A percentile compares a stretch with the other conserved stretches of the same genome.
phyloP scores from a whole-genome alignment of 306 rosid species.

The Pyrus pyrifolia region DNA sequence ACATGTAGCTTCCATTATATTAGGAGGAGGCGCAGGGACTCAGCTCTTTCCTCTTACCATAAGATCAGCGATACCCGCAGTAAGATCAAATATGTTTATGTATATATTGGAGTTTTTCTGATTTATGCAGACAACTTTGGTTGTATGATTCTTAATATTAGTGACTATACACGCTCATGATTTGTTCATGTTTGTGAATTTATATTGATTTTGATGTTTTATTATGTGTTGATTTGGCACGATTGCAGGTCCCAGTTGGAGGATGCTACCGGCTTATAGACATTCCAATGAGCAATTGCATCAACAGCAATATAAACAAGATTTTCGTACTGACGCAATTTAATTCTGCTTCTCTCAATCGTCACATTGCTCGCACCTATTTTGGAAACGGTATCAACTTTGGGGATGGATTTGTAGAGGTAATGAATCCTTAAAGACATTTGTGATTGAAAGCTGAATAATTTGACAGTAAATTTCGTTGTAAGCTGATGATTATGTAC shows the following conservation, averaged over 20 bases:
- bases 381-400: slow-evolving; percentile 41
- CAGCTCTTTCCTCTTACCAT: slow-evolving; percentile 84
- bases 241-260: slow-evolving; percentile 45
- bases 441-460: neutral
- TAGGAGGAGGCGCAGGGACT: slow-evolving; percentile 86
- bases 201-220: neutral
- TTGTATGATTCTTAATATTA: neutral
- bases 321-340: slow-evolving; percentile 41
- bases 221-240: neutral
- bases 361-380: slow-evolving; percentile 43
- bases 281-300: slow-evolving; percentile 46
- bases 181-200: neutral
- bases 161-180: neutral
- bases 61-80: slow-evolving; percentile 81
- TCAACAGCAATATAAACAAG: slow-evolving; percentile 45
- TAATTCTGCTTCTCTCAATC: slow-evolving; percentile 45
- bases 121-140: neutral
- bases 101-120: neutral
- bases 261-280: slow-evolving; percentile 51
- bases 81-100: slow-evolving; percentile 23
- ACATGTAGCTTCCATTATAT: slow-evolving; percentile 70
- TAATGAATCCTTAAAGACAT: neutral
- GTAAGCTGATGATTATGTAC: neutral
- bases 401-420: slow-evolving; percentile 53
- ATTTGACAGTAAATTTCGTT: neutral